Base-by-base conservation (phyloP, 495 filamentous ascomycete genomes). In the Oidiodendron maius region DNA sequence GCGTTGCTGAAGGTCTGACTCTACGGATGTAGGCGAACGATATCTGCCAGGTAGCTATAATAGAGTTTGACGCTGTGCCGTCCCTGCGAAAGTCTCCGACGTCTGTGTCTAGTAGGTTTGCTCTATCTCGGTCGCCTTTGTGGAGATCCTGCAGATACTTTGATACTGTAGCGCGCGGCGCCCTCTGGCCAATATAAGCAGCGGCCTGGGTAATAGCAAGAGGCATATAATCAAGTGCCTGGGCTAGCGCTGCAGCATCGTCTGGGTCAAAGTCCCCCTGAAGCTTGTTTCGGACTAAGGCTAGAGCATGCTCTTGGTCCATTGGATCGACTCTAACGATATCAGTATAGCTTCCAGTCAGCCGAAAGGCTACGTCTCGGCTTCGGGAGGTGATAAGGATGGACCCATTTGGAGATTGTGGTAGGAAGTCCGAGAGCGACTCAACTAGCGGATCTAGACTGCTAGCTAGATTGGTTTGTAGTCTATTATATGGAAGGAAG, bases 1-100 rank as follows among this genome's bases (percentile, higher is more conserved):
- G 11, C 6, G 36, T 17, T 8, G 16, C 36, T 10, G 16, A 39
- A 10, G 5, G 36, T 16, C 15, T 16, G 6, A 16, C 18, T 16
- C 18, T 9, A 6, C 18, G 16, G 36, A 77, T 68, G 6, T 71
- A 63, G 10, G 71, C 60, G 49, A 76, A 76, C 0, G 71, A n/a
- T n/a, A n/a, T n/a, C n/a, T n/a, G n/a, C n/a, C n/a, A n/a, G n/a
- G n/a, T n/a, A n/a, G n/a, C n/a, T 70, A 70, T 56, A 6, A 75
- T 55, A 3, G 67, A 62, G 46, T 70, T 58, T 2, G 40, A 8
- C 2, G 24, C 18, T 23, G 18, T 30, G 17, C 5, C 23, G 22
- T 69, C 65, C 32, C 66, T 59, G 18, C 48, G 43, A 20, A 51
- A 15, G 36, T 60, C 57, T 4, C 13, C 34, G 40, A 49, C 44